A percentile compares a stretch with the other conserved stretches of the same genome.
Evolutionary conservation across 2,329 filamentous ascomycete species (phyloP).

Genomic region (Cladosporium velox): DNA sequence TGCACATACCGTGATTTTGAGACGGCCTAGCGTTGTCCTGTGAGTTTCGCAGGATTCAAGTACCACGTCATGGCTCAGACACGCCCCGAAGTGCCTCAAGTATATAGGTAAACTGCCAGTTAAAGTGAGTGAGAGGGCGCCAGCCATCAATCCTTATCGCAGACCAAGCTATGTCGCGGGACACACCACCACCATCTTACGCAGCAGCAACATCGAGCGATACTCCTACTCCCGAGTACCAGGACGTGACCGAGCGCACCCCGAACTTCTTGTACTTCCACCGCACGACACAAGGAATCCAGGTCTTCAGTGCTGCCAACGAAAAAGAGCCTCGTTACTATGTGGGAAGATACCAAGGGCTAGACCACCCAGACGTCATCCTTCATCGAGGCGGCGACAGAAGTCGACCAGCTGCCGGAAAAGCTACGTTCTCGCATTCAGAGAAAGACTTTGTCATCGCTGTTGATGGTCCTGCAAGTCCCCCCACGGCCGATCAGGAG

Average conservation of each 20-base stretch:
- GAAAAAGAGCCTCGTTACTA: constrained; percentile 25
- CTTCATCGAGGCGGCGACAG: constrained; percentile 28
- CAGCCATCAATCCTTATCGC: background rate
- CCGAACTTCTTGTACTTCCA: background rate
- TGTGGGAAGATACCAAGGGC: constrained; percentile 22
- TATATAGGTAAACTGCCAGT: background rate
- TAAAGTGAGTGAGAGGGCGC: background rate
- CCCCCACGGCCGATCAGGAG: background rate
- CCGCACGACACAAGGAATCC: background rate
- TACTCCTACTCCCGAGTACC: background rate
- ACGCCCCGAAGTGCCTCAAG: background rate
- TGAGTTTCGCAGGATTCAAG: background rate
- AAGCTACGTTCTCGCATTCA: constrained; percentile 19
- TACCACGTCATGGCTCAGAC: background rate
- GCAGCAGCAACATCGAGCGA: background rate
- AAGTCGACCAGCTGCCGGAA: constrained; percentile 26
- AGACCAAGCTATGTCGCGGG: background rate
- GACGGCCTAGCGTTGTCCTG: background rate
- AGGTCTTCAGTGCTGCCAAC: constrained; percentile 22
- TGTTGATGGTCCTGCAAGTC: constrained; percentile 20
- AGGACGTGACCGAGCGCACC: background rate
- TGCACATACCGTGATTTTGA: background rate
- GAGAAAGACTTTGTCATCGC: constrained; percentile 26
- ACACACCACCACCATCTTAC: background rate
- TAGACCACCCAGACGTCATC: constrained; percentile 25